Conservation (phyloP, 148 eudicot genomes). For the Amaranthus cruentus region DNA sequence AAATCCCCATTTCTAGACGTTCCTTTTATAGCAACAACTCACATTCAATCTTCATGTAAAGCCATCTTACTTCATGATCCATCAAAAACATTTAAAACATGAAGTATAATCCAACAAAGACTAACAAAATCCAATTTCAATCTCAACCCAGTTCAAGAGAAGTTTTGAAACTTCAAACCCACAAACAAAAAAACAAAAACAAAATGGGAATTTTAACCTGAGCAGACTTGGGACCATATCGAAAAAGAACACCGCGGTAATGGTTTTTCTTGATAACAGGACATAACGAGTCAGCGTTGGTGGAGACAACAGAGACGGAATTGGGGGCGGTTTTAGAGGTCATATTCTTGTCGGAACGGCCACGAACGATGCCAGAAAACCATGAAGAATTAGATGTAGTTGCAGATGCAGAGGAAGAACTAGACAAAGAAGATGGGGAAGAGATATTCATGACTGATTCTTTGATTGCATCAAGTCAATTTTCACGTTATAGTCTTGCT, state of each 20-base stretch:
- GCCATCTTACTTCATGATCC: background rate
- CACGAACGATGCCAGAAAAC: constrained; percentile 35
- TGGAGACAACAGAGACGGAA: constrained; percentile 62
- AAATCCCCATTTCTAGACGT: background rate
- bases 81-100: background rate
- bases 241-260: constrained; percentile 82
- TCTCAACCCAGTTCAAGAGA: too few relatives aligned
- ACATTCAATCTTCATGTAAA: background rate
- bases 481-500: too few relatives aligned
- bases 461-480: too few relatives aligned
- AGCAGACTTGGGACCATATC: constrained; percentile 71
- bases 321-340: constrained; percentile 24
- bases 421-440: constrained; percentile 15
- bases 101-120: too few relatives aligned
- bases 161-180: background rate
- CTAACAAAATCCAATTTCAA: too few relatives aligned
- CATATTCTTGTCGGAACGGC: constrained; percentile 24
- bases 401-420: constrained; percentile 14
- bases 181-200: background rate
- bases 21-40: background rate
- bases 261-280: constrained; percentile 66
- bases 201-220: constrained; percentile 41
- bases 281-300: constrained; percentile 37
- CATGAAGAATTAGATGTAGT: constrained; percentile 19
- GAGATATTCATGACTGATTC: constrained; percentile 25